Conservation (phyloP, 768 basidiomycete species). For the Lactarius sp. region DNA sequence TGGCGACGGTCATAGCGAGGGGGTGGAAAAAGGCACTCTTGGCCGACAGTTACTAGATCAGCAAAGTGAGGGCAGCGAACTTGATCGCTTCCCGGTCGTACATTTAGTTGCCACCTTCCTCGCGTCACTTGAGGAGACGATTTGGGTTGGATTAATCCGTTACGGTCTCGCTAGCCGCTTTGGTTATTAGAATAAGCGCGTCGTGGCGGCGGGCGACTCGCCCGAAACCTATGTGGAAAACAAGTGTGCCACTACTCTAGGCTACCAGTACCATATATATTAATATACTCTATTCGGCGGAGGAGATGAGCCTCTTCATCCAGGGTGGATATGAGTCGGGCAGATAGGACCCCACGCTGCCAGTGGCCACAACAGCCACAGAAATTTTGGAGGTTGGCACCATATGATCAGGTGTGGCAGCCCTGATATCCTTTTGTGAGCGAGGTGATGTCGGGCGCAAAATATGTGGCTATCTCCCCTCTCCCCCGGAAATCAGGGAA, state of each 20-base stretch:
- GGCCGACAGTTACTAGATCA: conserved; percentile 9
- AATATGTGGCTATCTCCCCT: not conserved
- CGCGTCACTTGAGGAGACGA: not conserved
- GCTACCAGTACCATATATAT: not conserved
- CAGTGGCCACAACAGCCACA: conserved; percentile 2
- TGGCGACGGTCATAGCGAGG: conserved; percentile 7
- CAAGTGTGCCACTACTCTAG: not conserved
- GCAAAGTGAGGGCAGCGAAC: conserved; percentile 6
- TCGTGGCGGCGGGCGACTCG: not conserved
- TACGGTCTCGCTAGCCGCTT: conserved; percentile 2
- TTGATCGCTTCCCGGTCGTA: conserved; percentile 7
- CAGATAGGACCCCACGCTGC: conserved; percentile 11
- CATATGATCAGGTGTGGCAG: conserved; percentile 3
- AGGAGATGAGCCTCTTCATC: not conserved
- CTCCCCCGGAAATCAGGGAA: conserved; percentile 17
- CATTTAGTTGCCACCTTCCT: conserved; percentile 12
- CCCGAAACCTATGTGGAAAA: conserved; percentile 2
- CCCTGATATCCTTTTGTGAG: not conserved
- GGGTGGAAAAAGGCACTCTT: not conserved
- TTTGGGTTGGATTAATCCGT: not conserved
- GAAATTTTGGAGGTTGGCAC: conserved; percentile 3
- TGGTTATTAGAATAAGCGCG: conserved; percentile 4
- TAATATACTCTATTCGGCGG: not conserved
- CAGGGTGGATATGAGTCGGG: not conserved
- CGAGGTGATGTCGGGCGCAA: not conserved